Evolutionary conservation across 495 filamentous ascomycete genomes (phyloP).

Genomic region (Lepraria neglecta): DNA sequence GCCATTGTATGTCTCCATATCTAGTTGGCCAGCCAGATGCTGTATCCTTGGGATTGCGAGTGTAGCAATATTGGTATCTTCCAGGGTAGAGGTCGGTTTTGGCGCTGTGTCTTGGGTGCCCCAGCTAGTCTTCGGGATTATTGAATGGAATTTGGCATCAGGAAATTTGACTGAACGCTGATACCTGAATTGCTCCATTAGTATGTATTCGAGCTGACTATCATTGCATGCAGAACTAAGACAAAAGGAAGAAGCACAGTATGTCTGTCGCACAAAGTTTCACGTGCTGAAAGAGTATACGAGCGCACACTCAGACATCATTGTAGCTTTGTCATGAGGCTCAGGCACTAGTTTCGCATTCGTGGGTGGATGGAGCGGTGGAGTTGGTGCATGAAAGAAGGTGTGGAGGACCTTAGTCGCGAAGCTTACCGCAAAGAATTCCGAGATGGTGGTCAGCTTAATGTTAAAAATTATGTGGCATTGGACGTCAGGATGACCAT

Average conservation of each 20-base stretch:
- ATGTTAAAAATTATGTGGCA: slow-evolving; percentile 7
- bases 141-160: slow-evolving; percentile 13
- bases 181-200: slow-evolving; percentile 22
- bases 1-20: slow-evolving; percentile 95
- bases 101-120: neutral
- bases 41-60: slow-evolving; percentile 12
- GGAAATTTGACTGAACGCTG: slow-evolving; percentile 9
- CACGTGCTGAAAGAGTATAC: neutral
- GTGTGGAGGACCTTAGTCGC: slow-evolving; percentile 11
- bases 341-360: neutral
- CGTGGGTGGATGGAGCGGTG: slow-evolving; percentile 2
- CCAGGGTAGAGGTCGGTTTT: slow-evolving; percentile 3
- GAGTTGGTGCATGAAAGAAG: neutral
- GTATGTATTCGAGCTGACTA: slow-evolving; percentile 1
- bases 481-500: slow-evolving; percentile 8
- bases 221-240: neutral
- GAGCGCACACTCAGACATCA: too few species aligned
- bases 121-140: slow-evolving; percentile 1
- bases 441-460: slow-evolving; percentile 1
- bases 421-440: slow-evolving; percentile 14
- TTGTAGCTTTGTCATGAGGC: neutral
- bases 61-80: neutral
- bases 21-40: slow-evolving; percentile 17
- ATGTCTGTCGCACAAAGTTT: neutral
- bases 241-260: neutral